Evolutionary conservation across 371 early-diverging fungal species (phyloP).

Genomic region (Rhizopus microsporus): DNA sequence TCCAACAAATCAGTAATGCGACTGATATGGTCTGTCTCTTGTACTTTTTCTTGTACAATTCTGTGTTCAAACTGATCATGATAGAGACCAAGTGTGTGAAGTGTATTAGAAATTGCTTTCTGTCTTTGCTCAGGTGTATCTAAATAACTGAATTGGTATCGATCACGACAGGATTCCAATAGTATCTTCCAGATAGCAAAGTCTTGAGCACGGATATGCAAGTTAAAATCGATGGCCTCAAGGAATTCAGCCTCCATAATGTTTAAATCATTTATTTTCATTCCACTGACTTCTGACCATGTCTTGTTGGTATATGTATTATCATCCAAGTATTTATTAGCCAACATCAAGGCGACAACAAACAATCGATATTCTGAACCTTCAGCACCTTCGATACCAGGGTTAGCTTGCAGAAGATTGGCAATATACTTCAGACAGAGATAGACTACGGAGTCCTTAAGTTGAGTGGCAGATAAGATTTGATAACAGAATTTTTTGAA

Average conservation of each 20-base stretch:
- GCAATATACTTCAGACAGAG: slow-evolving; percentile 63
- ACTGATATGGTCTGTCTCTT: background rate
- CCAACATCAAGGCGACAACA: slow-evolving; percentile 76
- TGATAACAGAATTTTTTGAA: slow-evolving; percentile 63
- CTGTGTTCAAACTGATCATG: slow-evolving; percentile 4
- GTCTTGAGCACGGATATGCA: slow-evolving; percentile 64
- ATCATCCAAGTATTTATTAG: slow-evolving; percentile 72
- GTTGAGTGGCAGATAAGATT: slow-evolving; percentile 59
- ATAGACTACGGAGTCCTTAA: slow-evolving; percentile 58
- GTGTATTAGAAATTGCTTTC: slow-evolving; percentile 19
- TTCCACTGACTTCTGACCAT: slow-evolving; percentile 70
- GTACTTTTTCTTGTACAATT: background rate
- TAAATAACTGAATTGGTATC: slow-evolving; percentile 13
- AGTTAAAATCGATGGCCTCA: slow-evolving; percentile 57
- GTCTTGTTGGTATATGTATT: slow-evolving; percentile 73
- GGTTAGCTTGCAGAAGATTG: slow-evolving; percentile 58
- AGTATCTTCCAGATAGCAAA: slow-evolving; percentile 40
- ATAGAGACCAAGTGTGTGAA: slow-evolving; percentile 29
- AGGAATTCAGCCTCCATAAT: slow-evolving; percentile 75
- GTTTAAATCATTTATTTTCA: slow-evolving; percentile 63
- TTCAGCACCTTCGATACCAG: slow-evolving; percentile 60
- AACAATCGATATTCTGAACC: slow-evolving; percentile 81
- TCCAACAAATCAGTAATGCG: slow-evolving; percentile 1
- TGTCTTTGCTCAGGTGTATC: slow-evolving; percentile 27
- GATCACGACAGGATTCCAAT: slow-evolving; percentile 32